Evolutionary conservation across 352 stramenopile species (phyloP).

Genomic region (Thraustochytrium aureum): DNA sequence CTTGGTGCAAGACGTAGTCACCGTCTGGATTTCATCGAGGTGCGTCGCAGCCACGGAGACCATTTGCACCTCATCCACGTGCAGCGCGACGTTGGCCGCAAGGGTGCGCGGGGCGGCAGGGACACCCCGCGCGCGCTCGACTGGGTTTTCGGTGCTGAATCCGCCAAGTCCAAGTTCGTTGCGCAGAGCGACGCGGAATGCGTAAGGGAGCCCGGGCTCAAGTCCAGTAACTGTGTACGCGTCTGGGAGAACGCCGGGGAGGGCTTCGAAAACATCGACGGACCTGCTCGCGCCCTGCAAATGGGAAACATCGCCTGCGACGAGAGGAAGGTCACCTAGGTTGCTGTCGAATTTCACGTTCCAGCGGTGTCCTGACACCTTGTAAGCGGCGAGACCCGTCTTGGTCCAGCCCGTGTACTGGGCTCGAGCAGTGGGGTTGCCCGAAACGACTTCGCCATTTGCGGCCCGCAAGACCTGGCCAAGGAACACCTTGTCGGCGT

Average conservation of each 20-base stretch:
- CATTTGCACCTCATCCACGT: slow-evolving; percentile 90
- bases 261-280: slow-evolving; percentile 13
- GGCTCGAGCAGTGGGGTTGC: neutral
- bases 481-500: slow-evolving; percentile 25
- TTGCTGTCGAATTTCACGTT: slow-evolving; percentile 46
- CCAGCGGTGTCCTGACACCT: slow-evolving; percentile 44
- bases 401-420: slow-evolving; percentile 29
- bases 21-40: slow-evolving; percentile 75
- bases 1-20: slow-evolving; percentile 67
- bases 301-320: neutral
- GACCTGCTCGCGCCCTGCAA: neutral
- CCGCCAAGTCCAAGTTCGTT: slow-evolving; percentile 28
- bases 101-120: neutral
- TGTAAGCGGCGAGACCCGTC: slow-evolving; percentile 29
- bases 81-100: slow-evolving; percentile 64
- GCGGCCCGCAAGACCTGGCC: neutral
- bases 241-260: slow-evolving; percentile 44
- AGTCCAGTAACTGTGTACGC: slow-evolving; percentile 48
- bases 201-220: slow-evolving; percentile 27
- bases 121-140: slow-evolving; percentile 23
- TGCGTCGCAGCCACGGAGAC: slow-evolving; percentile 85
- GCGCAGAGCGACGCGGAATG: slow-evolving; percentile 27
- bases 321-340: slow-evolving; percentile 24
- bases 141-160: slow-evolving; percentile 39
- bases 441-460: slow-evolving; percentile 12